A percentile compares a stretch with the other conserved stretches of the same genome.
These are phyloP conservation scores for Phialophora expanda DNA, from an alignment of 2,329 filamentous ascomycete genomes.

Conservation along the genomic window DNA sequence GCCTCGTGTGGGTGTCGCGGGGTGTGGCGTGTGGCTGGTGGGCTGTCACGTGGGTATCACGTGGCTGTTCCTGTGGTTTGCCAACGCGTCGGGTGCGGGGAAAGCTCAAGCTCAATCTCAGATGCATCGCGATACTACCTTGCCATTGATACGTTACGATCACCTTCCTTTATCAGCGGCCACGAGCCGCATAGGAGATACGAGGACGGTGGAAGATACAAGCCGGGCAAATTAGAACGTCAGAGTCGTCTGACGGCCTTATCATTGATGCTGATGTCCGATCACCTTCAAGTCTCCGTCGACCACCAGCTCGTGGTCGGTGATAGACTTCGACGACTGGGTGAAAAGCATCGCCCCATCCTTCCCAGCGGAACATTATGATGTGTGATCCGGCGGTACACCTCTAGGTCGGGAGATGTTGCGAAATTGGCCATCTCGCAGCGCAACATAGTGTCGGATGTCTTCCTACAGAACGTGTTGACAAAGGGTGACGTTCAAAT, in stretches of 20 bases:
- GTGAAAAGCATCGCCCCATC: not conserved
- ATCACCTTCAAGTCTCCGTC: not conserved
- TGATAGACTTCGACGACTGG: not conserved
- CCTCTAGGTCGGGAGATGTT: no score
- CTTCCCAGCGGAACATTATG: not conserved
- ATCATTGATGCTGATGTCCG: constrained; percentile 5
- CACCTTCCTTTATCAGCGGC: constrained; percentile 18
- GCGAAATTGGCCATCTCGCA: no score
- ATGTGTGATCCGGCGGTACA: not conserved
- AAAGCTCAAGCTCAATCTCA: not conserved
- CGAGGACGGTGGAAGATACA: not conserved
- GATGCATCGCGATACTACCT: constrained; percentile 13
- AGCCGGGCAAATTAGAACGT: not conserved
- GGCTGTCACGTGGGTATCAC: not conserved
- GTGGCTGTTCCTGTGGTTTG: constrained; percentile 1
- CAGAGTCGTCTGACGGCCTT: not conserved
- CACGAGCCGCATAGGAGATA: constrained; percentile 1
- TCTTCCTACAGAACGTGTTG: no score
- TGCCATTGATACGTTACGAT: constrained; percentile 18
- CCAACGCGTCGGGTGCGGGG: constrained; percentile 1
- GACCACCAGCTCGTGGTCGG: not conserved
- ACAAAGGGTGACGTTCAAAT: no score
- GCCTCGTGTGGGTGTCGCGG: not conserved
- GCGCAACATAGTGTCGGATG: no score
- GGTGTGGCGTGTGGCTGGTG: not conserved